Evolutionary conservation across 2,329 filamentous ascomycete species (phyloP).

Genomic region (Calonectria leucothoes): DNA sequence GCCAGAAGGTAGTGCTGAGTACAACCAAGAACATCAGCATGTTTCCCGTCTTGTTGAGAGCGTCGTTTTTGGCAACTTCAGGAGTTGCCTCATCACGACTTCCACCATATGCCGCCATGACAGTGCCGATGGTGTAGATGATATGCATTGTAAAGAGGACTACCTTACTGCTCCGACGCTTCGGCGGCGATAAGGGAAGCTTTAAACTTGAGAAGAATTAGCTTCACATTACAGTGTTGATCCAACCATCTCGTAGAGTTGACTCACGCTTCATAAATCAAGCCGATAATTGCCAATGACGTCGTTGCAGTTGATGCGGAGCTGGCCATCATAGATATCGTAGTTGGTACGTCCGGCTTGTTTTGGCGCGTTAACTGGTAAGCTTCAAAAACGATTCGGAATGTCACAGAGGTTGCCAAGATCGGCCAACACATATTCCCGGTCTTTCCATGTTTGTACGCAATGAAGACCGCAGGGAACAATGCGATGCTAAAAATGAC

Average conservation of each 20-base stretch:
- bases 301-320: background rate
- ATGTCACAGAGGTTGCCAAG: slow-evolving; percentile 32
- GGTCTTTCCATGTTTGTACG: slow-evolving; percentile 40
- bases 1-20: background rate
- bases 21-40: slow-evolving; percentile 8
- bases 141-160: slow-evolving; percentile 4
- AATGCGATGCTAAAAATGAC: background rate
- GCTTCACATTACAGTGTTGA: background rate
- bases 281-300: slow-evolving; percentile 8
- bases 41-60: slow-evolving; percentile 9
- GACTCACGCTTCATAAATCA: slow-evolving; percentile 19
- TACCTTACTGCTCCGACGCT: background rate
- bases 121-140: background rate
- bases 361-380: slow-evolving; percentile 6
- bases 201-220: background rate
- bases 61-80: background rate
- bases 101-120: slow-evolving; percentile 14
- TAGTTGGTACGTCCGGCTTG: slow-evolving; percentile 6
- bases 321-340: background rate
- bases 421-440: slow-evolving; percentile 47
- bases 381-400: slow-evolving; percentile 27
- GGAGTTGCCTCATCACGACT: background rate
- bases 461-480: background rate
- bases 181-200: background rate
- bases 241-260: background rate